Base-by-base conservation (phyloP, 805 yeast genomes). In the Yarrowia sp. region DNA sequence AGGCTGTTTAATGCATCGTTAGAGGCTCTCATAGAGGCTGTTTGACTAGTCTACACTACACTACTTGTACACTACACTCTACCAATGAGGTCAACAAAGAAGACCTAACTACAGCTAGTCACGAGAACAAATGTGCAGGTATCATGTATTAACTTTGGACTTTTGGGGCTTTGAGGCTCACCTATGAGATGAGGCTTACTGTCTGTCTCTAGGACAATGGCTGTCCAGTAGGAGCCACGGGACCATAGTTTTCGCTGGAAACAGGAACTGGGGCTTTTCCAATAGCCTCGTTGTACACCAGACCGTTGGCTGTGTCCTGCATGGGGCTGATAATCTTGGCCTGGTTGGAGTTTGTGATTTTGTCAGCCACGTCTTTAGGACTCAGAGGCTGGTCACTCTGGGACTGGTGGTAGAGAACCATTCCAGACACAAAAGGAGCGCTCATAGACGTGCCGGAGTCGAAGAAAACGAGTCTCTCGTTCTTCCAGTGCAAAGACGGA, bases 371-470 rank as follows among this genome's bases (percentile, higher is more conserved):
- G 35, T 54, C 48, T 10, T 36, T 40, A 16, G 62, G 62, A 6
- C 32, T 21, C 26, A 54, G 26, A 26, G 62, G 62, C 19, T 36
- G 17, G 26, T 40, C 36, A 26, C 12, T 9, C 17, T 14, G 44
- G 4, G 96, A 88, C 74, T 92, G 80, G 79, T 85, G 92, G 82
- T 51, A 51, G n/a, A 51, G 41, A 72, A 92, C 85, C 75, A 93
- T 82, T 70, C 99, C 99, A 67, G 92, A 87, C 70, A 92, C 92
- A 74, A 92, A 97, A 52, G 99, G 98, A 36, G 98, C 89, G 21
- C 98, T 97, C 99, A 93, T 93, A 12, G 98, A 92, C 9, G 98
- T 93, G 78, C 99, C 99, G 36, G 96, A 72, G 77, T 76, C 73
- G 59, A 68, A 51, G 21, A 71, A 74, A 52, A 75, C 70, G 10